Percentiles rank a stretch among this genome's conserved stretches.
These are phyloP conservation scores for Viola pubescens DNA, from an alignment of 441 rosid genomes.

Conservation along the genomic window DNA sequence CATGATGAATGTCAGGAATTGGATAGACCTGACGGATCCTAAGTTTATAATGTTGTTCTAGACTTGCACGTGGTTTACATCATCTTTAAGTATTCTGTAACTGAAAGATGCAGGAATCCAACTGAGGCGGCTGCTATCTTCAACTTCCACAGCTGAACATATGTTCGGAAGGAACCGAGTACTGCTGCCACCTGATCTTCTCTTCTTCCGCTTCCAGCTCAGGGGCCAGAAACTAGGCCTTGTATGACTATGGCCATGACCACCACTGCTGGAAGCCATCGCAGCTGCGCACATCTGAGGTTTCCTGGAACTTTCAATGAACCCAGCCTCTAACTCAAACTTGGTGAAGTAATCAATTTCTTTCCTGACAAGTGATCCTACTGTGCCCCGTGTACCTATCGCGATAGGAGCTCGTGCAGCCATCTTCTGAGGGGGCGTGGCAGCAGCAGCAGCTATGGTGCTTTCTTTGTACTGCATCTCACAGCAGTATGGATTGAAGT, in stretches of 20 bases:
- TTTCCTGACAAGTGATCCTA: conserved; percentile 73
- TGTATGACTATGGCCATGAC: conserved; percentile 26
- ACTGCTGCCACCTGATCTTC: conserved; percentile 18
- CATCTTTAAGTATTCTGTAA: conserved; percentile 61
- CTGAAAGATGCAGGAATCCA: conserved; percentile 42
- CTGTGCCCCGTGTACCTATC: conserved; percentile 78
- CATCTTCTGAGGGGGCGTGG: conserved; percentile 21
- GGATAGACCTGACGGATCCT: neutral
- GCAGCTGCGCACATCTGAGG: conserved; percentile 20
- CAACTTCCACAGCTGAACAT: conserved; percentile 50
- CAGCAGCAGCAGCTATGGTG: neutral
- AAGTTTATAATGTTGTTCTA: conserved; percentile 12
- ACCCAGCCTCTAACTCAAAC: conserved; percentile 25
- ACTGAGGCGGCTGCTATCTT: conserved; percentile 24
- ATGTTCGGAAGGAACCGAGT: conserved; percentile 38
- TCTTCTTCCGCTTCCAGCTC: conserved; percentile 58
- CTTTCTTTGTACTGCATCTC: neutral
- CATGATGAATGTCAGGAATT: neutral
- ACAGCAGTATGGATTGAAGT: neutral
- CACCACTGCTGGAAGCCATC: conserved; percentile 23
- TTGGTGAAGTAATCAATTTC: conserved; percentile 70
- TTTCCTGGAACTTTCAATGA: conserved; percentile 24
- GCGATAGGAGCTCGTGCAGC: conserved; percentile 54
- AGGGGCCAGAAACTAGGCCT: conserved; percentile 49
- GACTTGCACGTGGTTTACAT: conserved; percentile 21